Evolutionary conservation across 2,329 filamentous ascomycete genomes (phyloP), one percentile per base, ranked within the genome.

Genomic region (Cytospora leucostoma): DNA sequence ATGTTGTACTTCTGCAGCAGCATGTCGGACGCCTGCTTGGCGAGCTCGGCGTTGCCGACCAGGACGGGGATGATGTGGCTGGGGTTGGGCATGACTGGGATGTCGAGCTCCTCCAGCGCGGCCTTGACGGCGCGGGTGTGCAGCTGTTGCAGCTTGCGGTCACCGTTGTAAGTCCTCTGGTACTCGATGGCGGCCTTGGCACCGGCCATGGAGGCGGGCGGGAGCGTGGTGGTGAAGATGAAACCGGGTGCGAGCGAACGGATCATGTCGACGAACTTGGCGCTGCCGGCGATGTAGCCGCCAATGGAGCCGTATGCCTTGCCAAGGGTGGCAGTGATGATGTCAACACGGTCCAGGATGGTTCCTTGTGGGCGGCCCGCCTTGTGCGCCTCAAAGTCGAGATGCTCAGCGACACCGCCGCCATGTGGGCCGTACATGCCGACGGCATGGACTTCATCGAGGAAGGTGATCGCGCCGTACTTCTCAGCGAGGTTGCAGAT

Each of bases 301-400:
- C 95, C 95, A 49, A 99, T 95, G 71, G 93, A 97, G 69, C 95
- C 95, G 74, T 98, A 99, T 0, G 95, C 95, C 80, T 99, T 99
- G 73, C 95, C 95, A 50, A 99, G 85, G 8, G 95, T 99, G 65
- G 92, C 95, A 19, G 95, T 98, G 74, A 99, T 97, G 73, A 99
- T 99, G 74, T 99, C 95, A 66, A 98, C 84, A 67, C 95, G 91
- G 74, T 99, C 94, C 91, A 96, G 93, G 71, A 98, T 82, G 32
- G 93, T 97, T 67, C 94, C 93, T 67, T 84, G 77, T 12, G 92
- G 88, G 69, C 84, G 83, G 63, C 93, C 92, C 61, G 87, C 85
- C 64, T 84, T 82, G 75, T 98, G 93, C 10, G 90, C 88, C 73
- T 96, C 92, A 74, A 90, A 99, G 74, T 99, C 94, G 57, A 99